A percentile compares a stretch with the other conserved stretches of the same genome.
Conservation (phyloP, 208 protist genomes). For the Trypanosoma avium region DNA sequence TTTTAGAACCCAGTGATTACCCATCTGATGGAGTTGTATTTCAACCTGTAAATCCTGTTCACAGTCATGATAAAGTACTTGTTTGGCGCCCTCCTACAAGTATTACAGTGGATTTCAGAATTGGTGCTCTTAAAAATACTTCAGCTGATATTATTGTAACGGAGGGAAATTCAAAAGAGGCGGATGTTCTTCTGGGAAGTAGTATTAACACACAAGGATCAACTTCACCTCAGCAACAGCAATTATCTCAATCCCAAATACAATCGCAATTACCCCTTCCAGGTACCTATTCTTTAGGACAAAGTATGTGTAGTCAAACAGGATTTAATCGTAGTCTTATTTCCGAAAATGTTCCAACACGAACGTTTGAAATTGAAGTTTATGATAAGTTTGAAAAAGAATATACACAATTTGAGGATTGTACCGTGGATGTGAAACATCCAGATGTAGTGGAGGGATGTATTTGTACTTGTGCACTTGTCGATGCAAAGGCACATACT, state of each 20-base stretch:
- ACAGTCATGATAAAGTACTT: constrained; percentile 57
- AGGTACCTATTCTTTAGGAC: not conserved
- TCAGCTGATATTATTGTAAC: not conserved
- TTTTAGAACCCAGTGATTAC: constrained; percentile 73
- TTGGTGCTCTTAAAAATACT: constrained; percentile 41
- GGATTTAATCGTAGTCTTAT: not conserved
- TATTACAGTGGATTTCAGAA: constrained; percentile 77
- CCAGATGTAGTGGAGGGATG: constrained; percentile 75
- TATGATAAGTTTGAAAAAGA: constrained; percentile 83
- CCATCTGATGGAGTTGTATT: constrained; percentile 75
- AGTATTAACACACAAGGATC: constrained; percentile 1
- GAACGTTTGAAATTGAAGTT: constrained; percentile 73
- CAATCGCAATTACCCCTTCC: constrained; percentile 14
- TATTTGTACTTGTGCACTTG: constrained; percentile 70
- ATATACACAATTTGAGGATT: constrained; percentile 72
- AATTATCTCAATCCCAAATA: not conserved
- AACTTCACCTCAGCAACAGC: not conserved
- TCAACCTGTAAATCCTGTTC: constrained; percentile 46
- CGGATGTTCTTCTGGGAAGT: constrained; percentile 2
- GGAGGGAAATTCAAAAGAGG: constrained; percentile 14
- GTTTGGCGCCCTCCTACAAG: constrained; percentile 69
- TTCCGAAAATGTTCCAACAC: constrained; percentile 29
- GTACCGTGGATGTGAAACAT: constrained; percentile 66
- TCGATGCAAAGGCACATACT: constrained; percentile 32
- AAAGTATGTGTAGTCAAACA: constrained; percentile 1